Evolutionary conservation across 2,329 filamentous ascomycete species (phyloP), one percentile per base, ranked within the genome.

Genomic region (Hymenoscyphus albidus): DNA sequence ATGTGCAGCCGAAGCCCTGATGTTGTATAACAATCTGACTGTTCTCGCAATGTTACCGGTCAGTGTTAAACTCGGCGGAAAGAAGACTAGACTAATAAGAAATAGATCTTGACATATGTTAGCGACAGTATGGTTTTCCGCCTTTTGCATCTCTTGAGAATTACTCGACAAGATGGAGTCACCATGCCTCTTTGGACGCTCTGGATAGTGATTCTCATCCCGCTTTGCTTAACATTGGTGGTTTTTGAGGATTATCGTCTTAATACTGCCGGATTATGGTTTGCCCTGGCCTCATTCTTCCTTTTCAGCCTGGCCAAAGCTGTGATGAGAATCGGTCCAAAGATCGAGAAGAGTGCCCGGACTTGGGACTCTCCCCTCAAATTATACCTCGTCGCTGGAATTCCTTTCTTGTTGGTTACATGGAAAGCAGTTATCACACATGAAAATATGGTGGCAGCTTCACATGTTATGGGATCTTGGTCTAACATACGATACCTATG

Each of bases 41-140:
- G 56, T 73, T n/a, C 61, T 73, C 18, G 69, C 69, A 44, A 71
- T 73, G 66, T 54, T 74, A 42, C 65, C 70, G 40, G 72, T 73
- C 62, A 62, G 68, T 66, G 22, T 1, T 38, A 14, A 35, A 27
- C 27, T 13, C 22, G 35, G 10, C 3, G 3, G 18, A 12, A 54
- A 27, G 18, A 54, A 13, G 3, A 6, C 3, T 54, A 27, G 9
- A 18, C 48, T 54, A 54, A 54, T 27, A 18, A 14, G 18, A 27
- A 54, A 6, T 48, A 73, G 72, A 69, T 74, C 32, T 62, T 73
- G 12, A 71, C 71, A 61, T 73, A 73, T 67, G 70, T 69, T 9
- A 66, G 64, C 58, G 73, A 74, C 48, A 70, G 70, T 60, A 54
- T 73, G 1, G 39, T 72, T 1, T 71, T 74, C 7, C 64, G 67